A percentile compares a stretch with the other conserved stretches of the same genome.
Evolutionary conservation across 2,329 filamentous ascomycete genomes (phyloP).

Genomic region (Akanthomyces lecanii): DNA sequence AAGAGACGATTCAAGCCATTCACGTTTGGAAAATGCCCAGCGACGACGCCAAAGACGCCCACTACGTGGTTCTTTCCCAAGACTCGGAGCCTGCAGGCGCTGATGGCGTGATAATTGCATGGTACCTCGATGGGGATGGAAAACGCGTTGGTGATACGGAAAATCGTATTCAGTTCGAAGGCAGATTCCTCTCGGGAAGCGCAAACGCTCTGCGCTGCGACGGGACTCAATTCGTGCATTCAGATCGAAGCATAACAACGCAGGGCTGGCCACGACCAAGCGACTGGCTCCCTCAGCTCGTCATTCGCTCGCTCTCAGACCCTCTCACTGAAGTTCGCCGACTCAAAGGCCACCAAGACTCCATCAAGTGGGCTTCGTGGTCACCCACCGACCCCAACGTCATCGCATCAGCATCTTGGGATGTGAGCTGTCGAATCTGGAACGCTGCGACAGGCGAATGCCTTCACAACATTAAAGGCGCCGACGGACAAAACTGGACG

Average conservation of each 20-base stretch:
- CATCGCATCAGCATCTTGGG: slow-evolving; percentile 12
- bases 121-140: slow-evolving; percentile 2
- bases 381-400: slow-evolving; percentile 5
- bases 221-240: slow-evolving; percentile 3
- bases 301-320: slow-evolving; percentile 3
- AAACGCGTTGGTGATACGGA: neutral
- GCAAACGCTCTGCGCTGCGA: slow-evolving; percentile 6
- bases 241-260: slow-evolving; percentile 10
- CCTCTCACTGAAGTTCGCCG: slow-evolving; percentile 3
- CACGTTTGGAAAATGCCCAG: neutral
- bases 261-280: slow-evolving; percentile 7
- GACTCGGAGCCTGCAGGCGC: slow-evolving; percentile 7
- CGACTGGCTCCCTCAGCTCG: slow-evolving; percentile 14
- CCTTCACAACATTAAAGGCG: neutral
- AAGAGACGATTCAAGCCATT: slow-evolving; percentile 5
- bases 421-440: slow-evolving; percentile 9
- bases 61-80: slow-evolving; percentile 8
- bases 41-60: neutral
- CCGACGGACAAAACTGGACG: slow-evolving; percentile 6
- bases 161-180: neutral
- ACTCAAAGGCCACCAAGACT: slow-evolving; percentile 11
- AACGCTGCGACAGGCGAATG: slow-evolving; percentile 5
- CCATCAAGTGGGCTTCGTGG: slow-evolving; percentile 12
- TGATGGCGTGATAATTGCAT: slow-evolving; percentile 8
- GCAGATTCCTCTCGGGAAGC: slow-evolving; percentile 6